These are phyloP conservation scores for Alternaria rosae DNA, from an alignment of 2,329 filamentous ascomycete species.

Conservation along the genomic window DNA sequence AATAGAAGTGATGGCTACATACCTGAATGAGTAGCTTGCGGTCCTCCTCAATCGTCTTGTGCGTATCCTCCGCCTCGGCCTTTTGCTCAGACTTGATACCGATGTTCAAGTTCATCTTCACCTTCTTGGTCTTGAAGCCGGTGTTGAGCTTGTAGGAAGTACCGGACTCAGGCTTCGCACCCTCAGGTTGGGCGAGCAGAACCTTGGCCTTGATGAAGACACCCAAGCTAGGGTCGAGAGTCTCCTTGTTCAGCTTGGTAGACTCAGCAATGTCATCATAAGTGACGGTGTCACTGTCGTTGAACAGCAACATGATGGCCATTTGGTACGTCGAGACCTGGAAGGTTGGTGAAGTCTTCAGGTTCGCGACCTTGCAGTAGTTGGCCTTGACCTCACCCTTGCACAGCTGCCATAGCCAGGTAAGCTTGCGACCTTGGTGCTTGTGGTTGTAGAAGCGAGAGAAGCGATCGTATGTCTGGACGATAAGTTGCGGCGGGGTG, in stretches of 20 bases:
- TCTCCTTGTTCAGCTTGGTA: constrained; percentile 80
- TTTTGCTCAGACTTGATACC: constrained; percentile 95
- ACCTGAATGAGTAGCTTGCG: constrained; percentile 96
- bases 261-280: constrained; percentile 88
- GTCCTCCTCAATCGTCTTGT: constrained; percentile 99
- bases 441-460: constrained; percentile 92
- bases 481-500: constrained; percentile 83
- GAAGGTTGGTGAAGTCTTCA: constrained; percentile 92
- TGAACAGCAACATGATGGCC: constrained; percentile 93
- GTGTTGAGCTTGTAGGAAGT: constrained; percentile 87
- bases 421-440: constrained; percentile 94
- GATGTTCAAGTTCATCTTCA: constrained; percentile 95
- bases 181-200: constrained; percentile 73
- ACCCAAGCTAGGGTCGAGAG: constrained; percentile 82
- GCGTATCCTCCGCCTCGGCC: constrained; percentile 94
- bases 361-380: constrained; percentile 72
- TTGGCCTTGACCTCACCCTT: constrained; percentile 96
- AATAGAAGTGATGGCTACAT: constrained; percentile 51
- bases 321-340: constrained; percentile 98
- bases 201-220: constrained; percentile 96
- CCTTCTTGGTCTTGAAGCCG: constrained; percentile 98
- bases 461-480: constrained; percentile 88
- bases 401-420: constrained; percentile 97
- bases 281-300: constrained; percentile 82
- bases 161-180: constrained; percentile 77